A percentile compares a stretch with the other conserved stretches of the same genome.
These are phyloP conservation scores for Ambrosia hybrid DNA, from an alignment of 140 eudicot genomes.

Conservation along the genomic window DNA sequence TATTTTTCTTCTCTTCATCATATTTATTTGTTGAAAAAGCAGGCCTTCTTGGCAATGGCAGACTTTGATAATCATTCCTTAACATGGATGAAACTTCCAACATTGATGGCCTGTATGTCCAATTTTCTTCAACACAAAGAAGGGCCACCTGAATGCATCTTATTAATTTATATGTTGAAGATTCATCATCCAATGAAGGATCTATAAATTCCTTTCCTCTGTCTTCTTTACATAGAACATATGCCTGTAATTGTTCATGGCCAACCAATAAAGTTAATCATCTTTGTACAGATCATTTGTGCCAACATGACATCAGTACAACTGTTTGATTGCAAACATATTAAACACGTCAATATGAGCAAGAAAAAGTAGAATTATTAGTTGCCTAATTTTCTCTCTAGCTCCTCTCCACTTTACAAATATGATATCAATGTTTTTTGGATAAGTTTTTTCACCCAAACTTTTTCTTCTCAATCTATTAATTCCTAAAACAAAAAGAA, in stretches of 20 bases:
- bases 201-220: slow-evolving; percentile 45
- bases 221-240: slow-evolving; percentile 44
- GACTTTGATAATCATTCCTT: slow-evolving; percentile 34
- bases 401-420: too few species aligned
- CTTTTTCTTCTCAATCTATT: too few species aligned
- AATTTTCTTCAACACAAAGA: slow-evolving; percentile 53
- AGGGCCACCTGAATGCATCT: slow-evolving; percentile 55
- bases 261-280: not conserved
- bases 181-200: slow-evolving; percentile 38
- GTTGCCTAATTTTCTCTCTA: too few species aligned
- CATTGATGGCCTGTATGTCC: slow-evolving; percentile 57
- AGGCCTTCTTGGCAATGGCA: slow-evolving; percentile 40
- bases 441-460: too few species aligned
- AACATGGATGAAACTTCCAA: slow-evolving; percentile 45
- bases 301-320: too few species aligned
- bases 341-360: too few species aligned
- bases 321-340: too few species aligned
- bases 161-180: slow-evolving; percentile 32
- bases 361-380: too few species aligned
- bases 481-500: too few species aligned
- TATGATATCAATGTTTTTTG: too few species aligned
- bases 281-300: not conserved
- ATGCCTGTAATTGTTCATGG: slow-evolving; percentile 44
- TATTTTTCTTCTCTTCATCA: too few species aligned
- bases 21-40: slow-evolving; percentile 14